These are phyloP conservation scores for Bruguiera sexangula DNA, from an alignment of 345 rosid species.

Conservation along the genomic window DNA sequence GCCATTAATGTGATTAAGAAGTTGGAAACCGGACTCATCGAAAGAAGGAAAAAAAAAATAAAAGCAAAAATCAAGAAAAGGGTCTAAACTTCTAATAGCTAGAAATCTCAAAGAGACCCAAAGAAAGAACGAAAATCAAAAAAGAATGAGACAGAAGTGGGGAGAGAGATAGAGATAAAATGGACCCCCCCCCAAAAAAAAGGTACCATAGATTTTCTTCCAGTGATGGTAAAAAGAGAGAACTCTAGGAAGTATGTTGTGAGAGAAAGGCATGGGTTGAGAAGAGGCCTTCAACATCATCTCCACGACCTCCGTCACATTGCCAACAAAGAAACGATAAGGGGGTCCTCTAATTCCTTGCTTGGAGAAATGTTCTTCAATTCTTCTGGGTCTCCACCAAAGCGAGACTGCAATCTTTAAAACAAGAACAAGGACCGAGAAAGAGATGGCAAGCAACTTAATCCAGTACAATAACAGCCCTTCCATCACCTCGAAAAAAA, in stretches of 20 bases:
- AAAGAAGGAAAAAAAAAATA: not conserved
- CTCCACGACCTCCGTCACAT: conserved; percentile 81
- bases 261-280: conserved; percentile 95
- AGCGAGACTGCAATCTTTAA: conserved; percentile 51
- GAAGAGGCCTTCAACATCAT: conserved; percentile 93
- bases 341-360: conserved; percentile 99
- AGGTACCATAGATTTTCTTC: conserved; percentile 87
- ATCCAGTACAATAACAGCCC: conserved; percentile 27
- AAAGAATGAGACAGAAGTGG: not conserved
- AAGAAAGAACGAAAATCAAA: not conserved
- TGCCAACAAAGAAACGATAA: conserved; percentile 89
- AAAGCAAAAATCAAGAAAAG: not conserved
- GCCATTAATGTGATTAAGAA: not conserved
- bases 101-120: not conserved
- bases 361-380: conserved; percentile 83
- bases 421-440: conserved; percentile 30
- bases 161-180: conserved; percentile 2
- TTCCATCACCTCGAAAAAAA: conserved; percentile 11
- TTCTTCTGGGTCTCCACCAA: conserved; percentile 95
- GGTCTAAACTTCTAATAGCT: too few species aligned
- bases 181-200: not conserved
- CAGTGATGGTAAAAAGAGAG: conserved; percentile 94
- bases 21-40: not conserved
- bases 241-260: conserved; percentile 94
- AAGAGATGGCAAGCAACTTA: conserved; percentile 42